Evolutionary conservation across 164 flowering plant species (phyloP).

Genomic region (Vitis cinerea): DNA sequence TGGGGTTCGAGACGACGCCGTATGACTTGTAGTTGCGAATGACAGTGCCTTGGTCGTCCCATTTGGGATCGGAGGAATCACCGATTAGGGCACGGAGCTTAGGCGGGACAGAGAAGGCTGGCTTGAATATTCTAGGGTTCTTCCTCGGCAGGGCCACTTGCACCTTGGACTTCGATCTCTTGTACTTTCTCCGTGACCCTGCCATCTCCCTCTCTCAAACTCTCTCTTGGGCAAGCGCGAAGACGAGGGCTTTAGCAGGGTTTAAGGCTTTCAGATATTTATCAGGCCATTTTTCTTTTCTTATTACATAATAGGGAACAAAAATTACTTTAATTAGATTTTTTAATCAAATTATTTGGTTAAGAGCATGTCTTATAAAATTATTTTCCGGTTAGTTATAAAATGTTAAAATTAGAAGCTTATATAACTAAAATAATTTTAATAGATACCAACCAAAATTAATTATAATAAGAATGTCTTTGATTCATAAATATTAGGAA

Average conservation of each 20-base stretch:
- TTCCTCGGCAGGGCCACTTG: conserved; percentile 71
- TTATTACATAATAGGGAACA: too few species aligned
- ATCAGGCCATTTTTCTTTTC: too few species aligned
- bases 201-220: conserved; percentile 51
- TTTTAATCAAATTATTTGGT: too few species aligned
- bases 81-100: conserved; percentile 61
- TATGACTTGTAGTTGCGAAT: conserved; percentile 74
- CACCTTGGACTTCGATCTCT: conserved; percentile 68
- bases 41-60: conserved; percentile 77
- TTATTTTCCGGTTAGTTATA: too few species aligned
- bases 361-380: too few species aligned
- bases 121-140: conserved; percentile 77
- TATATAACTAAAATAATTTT: too few species aligned
- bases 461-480: too few species aligned
- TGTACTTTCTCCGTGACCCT: conserved; percentile 73
- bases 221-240: conserved; percentile 1
- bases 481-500: too few species aligned
- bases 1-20: conserved; percentile 90
- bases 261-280: neutral
- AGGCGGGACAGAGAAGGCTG: conserved; percentile 81
- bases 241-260: neutral
- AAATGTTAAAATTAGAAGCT: too few species aligned
- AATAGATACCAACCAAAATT: too few species aligned
- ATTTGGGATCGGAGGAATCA: conserved; percentile 26
- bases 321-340: too few species aligned